phyloP scores from a whole-genome alignment of 2,329 filamentous ascomycete genomes.

The Fusarium scirpi region DNA sequence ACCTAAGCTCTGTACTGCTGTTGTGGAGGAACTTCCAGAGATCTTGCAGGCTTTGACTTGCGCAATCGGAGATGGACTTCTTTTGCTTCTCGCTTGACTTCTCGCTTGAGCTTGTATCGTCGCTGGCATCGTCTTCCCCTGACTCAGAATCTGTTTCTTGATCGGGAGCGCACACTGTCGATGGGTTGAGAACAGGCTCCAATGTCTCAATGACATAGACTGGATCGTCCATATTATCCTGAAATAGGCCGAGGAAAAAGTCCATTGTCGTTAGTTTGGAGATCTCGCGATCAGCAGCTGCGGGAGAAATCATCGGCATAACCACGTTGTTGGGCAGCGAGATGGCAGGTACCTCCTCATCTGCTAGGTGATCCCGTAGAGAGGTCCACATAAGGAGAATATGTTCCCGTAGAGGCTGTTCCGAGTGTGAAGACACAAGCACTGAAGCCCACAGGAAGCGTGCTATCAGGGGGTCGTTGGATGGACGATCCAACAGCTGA shows the following conservation, averaged over 20 bases:
- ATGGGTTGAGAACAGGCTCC: conserved; percentile 88
- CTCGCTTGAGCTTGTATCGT: conserved; percentile 25
- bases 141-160: conserved; percentile 19
- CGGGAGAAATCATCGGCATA: conserved; percentile 86
- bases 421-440: conserved; percentile 63
- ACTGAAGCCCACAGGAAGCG: conserved; percentile 70
- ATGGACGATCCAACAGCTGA: conserved; percentile 51
- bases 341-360: conserved; percentile 60
- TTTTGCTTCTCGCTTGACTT: conserved; percentile 32
- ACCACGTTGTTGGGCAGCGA: conserved; percentile 84
- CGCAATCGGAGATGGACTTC: conserved; percentile 63
- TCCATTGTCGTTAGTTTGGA: conserved; percentile 95
- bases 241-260: conserved; percentile 92
- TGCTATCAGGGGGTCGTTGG: conserved; percentile 57
- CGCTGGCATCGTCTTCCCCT: neutral
- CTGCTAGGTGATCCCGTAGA: conserved; percentile 63
- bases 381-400: conserved; percentile 70
- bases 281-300: conserved; percentile 89
- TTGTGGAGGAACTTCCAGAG: conserved; percentile 87
- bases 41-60: conserved; percentile 73
- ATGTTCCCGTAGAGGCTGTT: conserved; percentile 67
- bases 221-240: conserved; percentile 83
- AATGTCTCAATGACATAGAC: conserved; percentile 89
- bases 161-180: conserved; percentile 61
- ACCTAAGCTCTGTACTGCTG: conserved; percentile 82